Evolutionary conservation across 768 basidiomycete genomes (phyloP).

Genomic region (Collybiopsis confluens): DNA sequence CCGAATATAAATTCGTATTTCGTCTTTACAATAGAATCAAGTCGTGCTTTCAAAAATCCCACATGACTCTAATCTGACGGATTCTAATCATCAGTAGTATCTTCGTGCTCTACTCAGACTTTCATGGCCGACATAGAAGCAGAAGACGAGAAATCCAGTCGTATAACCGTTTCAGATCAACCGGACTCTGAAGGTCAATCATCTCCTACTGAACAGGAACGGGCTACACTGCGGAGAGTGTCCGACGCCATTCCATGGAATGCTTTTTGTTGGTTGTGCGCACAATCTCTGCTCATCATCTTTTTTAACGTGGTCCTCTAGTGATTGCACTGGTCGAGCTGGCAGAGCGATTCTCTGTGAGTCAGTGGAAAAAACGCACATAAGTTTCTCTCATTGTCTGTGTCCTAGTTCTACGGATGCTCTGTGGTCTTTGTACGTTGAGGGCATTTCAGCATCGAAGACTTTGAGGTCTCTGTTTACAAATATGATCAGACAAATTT

Average conservation of each 20-base stretch:
- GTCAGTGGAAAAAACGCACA: constrained; percentile 7
- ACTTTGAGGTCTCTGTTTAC: not conserved
- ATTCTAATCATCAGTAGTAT: too few relatives aligned
- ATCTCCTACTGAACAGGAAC: constrained; percentile 64
- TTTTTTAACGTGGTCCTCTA: too few relatives aligned
- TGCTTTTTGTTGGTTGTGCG: constrained; percentile 39
- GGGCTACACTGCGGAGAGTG: constrained; percentile 52
- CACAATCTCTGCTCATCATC: constrained; percentile 18
- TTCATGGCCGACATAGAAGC: too few relatives aligned
- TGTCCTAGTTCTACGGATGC: not conserved
- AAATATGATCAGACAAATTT: constrained; percentile 55
- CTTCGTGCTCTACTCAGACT: too few relatives aligned
- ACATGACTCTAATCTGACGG: too few relatives aligned
- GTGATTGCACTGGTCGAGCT: constrained; percentile 45
- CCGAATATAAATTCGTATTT: too few relatives aligned
- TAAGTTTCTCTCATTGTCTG: not conserved
- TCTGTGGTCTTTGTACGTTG: not conserved
- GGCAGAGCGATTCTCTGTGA: constrained; percentile 48
- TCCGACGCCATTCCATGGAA: constrained; percentile 56
- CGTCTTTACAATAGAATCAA: too few relatives aligned
- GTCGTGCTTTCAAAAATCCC: too few relatives aligned
- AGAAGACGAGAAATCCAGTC: too few relatives aligned
- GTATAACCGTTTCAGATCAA: too few relatives aligned
- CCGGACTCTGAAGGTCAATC: constrained; percentile 40
- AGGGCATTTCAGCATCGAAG: not conserved